Conservation (phyloP, 1,139 yeast genomes). For the Schwanniomyces etchellsii region DNA sequence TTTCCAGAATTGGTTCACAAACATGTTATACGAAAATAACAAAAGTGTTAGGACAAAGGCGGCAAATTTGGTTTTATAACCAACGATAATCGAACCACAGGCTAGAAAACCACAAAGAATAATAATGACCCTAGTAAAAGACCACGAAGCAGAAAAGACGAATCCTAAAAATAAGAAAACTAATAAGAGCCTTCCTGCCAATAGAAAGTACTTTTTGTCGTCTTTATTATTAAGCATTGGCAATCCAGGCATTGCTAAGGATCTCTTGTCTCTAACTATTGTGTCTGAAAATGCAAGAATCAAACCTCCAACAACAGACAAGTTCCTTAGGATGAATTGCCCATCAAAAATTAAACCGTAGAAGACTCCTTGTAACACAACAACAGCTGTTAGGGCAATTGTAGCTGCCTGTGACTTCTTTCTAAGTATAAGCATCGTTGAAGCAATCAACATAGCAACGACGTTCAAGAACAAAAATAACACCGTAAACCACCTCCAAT, state of each 20-base stretch:
- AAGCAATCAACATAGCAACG: slow-evolving; percentile 65
- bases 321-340: slow-evolving; percentile 76
- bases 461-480: slow-evolving; percentile 62
- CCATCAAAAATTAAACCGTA: slow-evolving; percentile 85
- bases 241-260: slow-evolving; percentile 77
- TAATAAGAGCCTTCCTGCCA: slow-evolving; percentile 85
- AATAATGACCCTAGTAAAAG: slow-evolving; percentile 58
- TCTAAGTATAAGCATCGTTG: slow-evolving; percentile 67
- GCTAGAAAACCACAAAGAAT: slow-evolving; percentile 66
- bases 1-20: slow-evolving; percentile 88
- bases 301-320: slow-evolving; percentile 90
- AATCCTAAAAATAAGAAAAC: slow-evolving; percentile 84
- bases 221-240: slow-evolving; percentile 84
- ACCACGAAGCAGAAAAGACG: slow-evolving; percentile 74
- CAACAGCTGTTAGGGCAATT: slow-evolving; percentile 63
- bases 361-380: slow-evolving; percentile 77
- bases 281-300: slow-evolving; percentile 86
- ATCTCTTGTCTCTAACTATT: slow-evolving; percentile 72
- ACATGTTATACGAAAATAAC: slow-evolving; percentile 69
- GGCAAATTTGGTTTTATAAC: slow-evolving; percentile 88
- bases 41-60: slow-evolving; percentile 75
- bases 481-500: slow-evolving; percentile 76
- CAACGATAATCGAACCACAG: slow-evolving; percentile 80
- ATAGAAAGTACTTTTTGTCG: slow-evolving; percentile 74
- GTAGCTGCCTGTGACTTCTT: slow-evolving; percentile 72